Evolutionary conservation across 2,329 filamentous ascomycete genomes (phyloP).

Genomic region (Orbilia oligospora): DNA sequence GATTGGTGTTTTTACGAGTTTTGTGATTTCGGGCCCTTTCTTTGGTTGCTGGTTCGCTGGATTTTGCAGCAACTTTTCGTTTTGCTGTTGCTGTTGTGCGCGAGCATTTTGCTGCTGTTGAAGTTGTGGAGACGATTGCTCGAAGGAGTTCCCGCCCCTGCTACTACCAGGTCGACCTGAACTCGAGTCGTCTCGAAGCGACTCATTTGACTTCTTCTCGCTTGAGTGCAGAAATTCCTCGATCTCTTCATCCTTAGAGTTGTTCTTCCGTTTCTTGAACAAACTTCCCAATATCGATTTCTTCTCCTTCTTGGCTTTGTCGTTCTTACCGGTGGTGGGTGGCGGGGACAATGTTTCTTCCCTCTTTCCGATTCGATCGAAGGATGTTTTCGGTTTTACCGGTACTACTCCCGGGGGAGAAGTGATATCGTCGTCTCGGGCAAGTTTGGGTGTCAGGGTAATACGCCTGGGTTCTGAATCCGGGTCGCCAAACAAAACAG

Average conservation of each 20-base stretch:
- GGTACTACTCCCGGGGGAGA: slow-evolving; percentile 65
- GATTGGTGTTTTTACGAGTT: slow-evolving; percentile 36
- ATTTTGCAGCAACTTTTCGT: slow-evolving; percentile 58
- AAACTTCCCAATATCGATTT: slow-evolving; percentile 78
- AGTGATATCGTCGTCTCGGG: slow-evolving; percentile 78
- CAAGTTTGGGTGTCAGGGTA: slow-evolving; percentile 90
- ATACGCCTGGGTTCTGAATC: slow-evolving; percentile 98
- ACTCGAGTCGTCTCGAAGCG: slow-evolving; percentile 61
- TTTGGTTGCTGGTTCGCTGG: slow-evolving; percentile 62
- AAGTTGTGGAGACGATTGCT: slow-evolving; percentile 49
- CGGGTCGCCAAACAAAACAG: slow-evolving; percentile 87
- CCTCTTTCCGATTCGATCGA: slow-evolving; percentile 80
- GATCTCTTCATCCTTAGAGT: slow-evolving; percentile 66
- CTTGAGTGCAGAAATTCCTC: slow-evolving; percentile 65
- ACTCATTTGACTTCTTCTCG: slow-evolving; percentile 58
- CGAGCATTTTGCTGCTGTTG: slow-evolving; percentile 43
- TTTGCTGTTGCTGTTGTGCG: slow-evolving; percentile 64
- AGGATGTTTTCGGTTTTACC: slow-evolving; percentile 72
- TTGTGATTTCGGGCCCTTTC: slow-evolving; percentile 40
- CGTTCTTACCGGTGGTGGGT: slow-evolving; percentile 71
- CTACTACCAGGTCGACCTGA: slow-evolving; percentile 59
- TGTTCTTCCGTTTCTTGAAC: slow-evolving; percentile 65
- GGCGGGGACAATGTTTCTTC: slow-evolving; percentile 72
- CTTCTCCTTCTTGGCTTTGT: slow-evolving; percentile 82
- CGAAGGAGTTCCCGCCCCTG: slow-evolving; percentile 43